Base-by-base conservation (phyloP, 306 rosid species). In the Oemleria cerasiformis region DNA sequence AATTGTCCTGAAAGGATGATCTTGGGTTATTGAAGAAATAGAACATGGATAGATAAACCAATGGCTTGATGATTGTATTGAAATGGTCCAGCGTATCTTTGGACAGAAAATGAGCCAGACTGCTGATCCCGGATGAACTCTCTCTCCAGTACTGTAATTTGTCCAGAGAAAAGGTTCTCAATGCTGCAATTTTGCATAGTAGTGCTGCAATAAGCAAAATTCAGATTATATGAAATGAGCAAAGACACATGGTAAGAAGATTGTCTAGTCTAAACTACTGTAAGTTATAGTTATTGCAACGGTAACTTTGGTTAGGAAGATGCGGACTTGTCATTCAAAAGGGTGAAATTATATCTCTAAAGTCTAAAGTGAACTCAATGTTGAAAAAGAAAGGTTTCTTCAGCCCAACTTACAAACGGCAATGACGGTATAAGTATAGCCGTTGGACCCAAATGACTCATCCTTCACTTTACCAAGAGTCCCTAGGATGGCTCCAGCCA, bases 401-500 rank as follows among this genome's bases (percentile, higher is more conserved):
- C 61, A 30, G 36, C 36, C 58, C 20, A 5, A 86, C 97, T 86
- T 81, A 91, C 97, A 88, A 25, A 91, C 91, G 66, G 95, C 94
- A 53, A 91, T 91, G 75, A 91, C 95, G 8, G 95, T 83, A 57
- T 79, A 88, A 34, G 92, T 85, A 75, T 91, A 88, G 69, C 95
- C 94, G 42, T 80, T 83, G 73, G 83, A 73, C 45, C 92, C 97
- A 68, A 91, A 86, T 58, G 92, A 66, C 73, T 83, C 87, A 40
- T 91, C 97, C 53, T 82, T 85, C 78, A 87, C 84, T 85, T 81
- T 80, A 43, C 95, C 83, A 60, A 91, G 92, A 67, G 84, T 83
- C 78, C 97, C 97, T 75, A 91, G 75, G 78, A 87, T 81, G 78
- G 90, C 92, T 71, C 97, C 97, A 44, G 97, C 95, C 72, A 88